Evolutionary conservation across 768 basidiomycete species (phyloP).

Genomic region (Galerina sulciceps): DNA sequence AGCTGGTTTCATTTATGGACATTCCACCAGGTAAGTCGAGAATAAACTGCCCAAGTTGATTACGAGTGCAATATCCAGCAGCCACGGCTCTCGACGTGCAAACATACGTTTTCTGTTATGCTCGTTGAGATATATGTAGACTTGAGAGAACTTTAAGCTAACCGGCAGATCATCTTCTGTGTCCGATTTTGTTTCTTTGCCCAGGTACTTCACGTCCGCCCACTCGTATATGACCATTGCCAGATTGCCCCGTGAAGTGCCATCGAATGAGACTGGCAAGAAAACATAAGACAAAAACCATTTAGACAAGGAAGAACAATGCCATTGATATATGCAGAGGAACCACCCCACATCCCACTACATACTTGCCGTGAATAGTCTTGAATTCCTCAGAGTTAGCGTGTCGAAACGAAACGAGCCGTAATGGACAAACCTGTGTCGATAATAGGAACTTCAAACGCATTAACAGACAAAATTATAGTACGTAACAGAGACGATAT

Average conservation of each 20-base stretch:
- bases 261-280: conserved; percentile 73
- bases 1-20: conserved; percentile 72
- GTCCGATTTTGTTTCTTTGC: conserved; percentile 49
- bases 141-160: conserved; percentile 34
- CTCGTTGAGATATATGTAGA: conserved; percentile 12
- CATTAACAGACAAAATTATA: conserved; percentile 38
- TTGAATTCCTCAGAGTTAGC: conserved; percentile 11
- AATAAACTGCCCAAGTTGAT: conserved; percentile 90
- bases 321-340: conserved; percentile 86
- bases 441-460: conserved; percentile 67
- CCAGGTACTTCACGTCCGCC: conserved; percentile 84
- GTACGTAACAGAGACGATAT: conserved; percentile 35
- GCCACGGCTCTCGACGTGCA: conserved; percentile 85
- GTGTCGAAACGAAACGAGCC: background rate
- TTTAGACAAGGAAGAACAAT: conserved; percentile 15
- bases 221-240: conserved; percentile 98
- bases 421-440: conserved; percentile 54
- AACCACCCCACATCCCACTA: conserved; percentile 91
- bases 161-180: conserved; percentile 69
- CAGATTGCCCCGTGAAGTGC: conserved; percentile 79
- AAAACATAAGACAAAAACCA: background rate
- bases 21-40: conserved; percentile 70
- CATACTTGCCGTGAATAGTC: conserved; percentile 91
- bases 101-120: conserved; percentile 86
- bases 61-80: conserved; percentile 67